These are phyloP conservation scores for Suhomyces atakaporum DNA, from an alignment of 1,139 yeast species.

Conservation along the genomic window DNA sequence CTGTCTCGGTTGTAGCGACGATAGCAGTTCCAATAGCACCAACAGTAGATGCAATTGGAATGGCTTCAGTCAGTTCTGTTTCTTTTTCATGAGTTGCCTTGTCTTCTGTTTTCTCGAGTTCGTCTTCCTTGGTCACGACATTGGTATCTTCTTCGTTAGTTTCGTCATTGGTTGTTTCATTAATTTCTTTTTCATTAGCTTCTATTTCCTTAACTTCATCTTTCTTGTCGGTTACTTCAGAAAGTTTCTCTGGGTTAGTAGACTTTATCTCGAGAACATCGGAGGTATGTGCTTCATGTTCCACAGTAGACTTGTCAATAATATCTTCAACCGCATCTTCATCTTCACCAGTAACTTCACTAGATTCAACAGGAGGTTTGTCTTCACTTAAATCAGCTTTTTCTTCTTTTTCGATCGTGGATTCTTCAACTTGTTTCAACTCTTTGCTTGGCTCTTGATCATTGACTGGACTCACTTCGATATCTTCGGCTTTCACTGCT, in stretches of 20 bases:
- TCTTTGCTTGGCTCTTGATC: too few species aligned
- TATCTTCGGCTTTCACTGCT: constrained; percentile 8
- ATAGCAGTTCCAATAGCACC: too few species aligned
- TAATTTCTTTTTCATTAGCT: too few species aligned
- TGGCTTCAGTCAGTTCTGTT: too few species aligned
- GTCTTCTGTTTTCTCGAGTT: too few species aligned
- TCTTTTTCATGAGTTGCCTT: too few species aligned
- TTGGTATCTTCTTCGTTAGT: not conserved
- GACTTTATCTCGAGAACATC: not conserved
- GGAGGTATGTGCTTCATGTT: not conserved
- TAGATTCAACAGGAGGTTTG: too few species aligned
- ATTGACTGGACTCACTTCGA: too few species aligned
- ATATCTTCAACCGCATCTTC: constrained; percentile 2
- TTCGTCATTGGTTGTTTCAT: constrained; percentile 6
- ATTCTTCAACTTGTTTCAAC: constrained; percentile 3
- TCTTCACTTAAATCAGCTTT: too few species aligned
- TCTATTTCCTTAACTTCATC: constrained; percentile 3
- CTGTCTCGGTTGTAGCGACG: too few species aligned
- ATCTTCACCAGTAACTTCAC: constrained; percentile 1
- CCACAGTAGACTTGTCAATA: not conserved
- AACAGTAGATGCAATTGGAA: too few species aligned
- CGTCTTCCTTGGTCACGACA: not conserved
- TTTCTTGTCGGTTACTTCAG: constrained; percentile 2
- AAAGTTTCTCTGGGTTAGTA: constrained; percentile 1
- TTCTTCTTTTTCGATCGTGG: not conserved